Evolutionary conservation across 164 flowering plant genomes (phyloP).

Genomic region (Macadamia tetraphylla): DNA sequence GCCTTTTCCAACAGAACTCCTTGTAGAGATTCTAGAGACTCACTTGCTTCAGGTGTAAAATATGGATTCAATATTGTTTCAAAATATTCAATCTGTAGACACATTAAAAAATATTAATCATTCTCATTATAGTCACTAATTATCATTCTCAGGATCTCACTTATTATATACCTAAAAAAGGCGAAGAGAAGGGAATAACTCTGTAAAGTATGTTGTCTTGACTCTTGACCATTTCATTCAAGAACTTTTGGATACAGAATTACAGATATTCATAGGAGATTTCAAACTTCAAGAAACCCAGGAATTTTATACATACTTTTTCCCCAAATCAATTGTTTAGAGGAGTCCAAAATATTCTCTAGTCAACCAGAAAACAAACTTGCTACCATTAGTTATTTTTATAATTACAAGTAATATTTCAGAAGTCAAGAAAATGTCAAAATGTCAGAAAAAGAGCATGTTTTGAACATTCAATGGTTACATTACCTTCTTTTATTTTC

Average conservation of each 20-base stretch:
- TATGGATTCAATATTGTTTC: slow-evolving; percentile 85
- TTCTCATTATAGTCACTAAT: neutral
- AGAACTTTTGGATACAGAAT: no score
- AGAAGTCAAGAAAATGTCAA: no score
- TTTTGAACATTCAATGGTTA: no score
- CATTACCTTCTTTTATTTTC: no score
- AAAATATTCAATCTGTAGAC: slow-evolving; percentile 89
- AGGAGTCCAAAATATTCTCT: no score
- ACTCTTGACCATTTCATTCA: neutral
- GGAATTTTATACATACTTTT: no score
- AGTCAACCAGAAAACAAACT: no score
- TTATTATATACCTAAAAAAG: neutral
- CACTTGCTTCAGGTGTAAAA: slow-evolving; percentile 79
- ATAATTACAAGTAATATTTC: no score
- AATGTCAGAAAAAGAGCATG: no score
- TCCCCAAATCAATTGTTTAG: no score
- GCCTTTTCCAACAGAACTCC: slow-evolving; percentile 87
- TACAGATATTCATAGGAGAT: neutral
- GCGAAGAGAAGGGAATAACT: neutral
- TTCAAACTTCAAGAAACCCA: neutral
- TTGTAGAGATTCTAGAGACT: slow-evolving; percentile 77
- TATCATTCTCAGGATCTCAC: no score
- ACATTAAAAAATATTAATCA: neutral
- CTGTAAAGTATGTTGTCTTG: neutral
- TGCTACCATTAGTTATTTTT: no score